Conservation (phyloP, 805 yeast species). For the Hyphopichia homilentoma region DNA sequence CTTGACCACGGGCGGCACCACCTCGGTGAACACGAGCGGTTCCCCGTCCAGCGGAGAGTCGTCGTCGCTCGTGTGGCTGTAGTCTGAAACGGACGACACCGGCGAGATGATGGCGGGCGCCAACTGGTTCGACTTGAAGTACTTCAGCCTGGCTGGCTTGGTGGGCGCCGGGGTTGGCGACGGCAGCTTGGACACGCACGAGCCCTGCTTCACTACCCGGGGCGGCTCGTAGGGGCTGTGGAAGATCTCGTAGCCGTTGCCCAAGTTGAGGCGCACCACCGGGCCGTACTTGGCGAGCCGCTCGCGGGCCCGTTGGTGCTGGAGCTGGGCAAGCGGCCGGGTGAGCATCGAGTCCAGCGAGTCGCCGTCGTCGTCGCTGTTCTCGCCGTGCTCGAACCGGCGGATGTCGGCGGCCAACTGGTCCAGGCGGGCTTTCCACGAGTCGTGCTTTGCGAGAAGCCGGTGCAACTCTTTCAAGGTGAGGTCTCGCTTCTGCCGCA, state of each 20-base stretch:
- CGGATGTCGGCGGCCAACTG: conserved; percentile 22
- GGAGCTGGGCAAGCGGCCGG: conserved; percentile 19
- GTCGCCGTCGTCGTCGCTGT: conserved; percentile 22
- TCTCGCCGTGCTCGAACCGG: conserved; percentile 7
- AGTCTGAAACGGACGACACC: no score
- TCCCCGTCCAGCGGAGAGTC: no score
- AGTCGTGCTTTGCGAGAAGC: conserved; percentile 32
- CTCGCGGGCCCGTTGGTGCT: conserved; percentile 17
- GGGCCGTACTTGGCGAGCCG: conserved; percentile 31
- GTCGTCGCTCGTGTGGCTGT: no score
- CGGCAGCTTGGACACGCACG: neutral
- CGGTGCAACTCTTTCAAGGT: conserved; percentile 48
- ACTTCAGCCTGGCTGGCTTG: neutral
- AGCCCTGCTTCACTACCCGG: conserved; percentile 7
- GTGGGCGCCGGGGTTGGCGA: neutral
- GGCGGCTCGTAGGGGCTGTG: conserved; percentile 38
- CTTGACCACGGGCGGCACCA: neutral
- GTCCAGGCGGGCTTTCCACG: conserved; percentile 34
- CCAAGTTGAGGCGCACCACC: conserved; percentile 29
- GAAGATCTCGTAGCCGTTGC: conserved; percentile 33
- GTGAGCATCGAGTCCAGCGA: conserved; percentile 19
- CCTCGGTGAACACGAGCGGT: conserved; percentile 1
- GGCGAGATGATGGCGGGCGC: no score
- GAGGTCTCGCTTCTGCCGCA: conserved; percentile 45
- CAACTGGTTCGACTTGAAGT: neutral